Base-by-base conservation (phyloP, 192 early-diverging fungal species). In the Coemansia sp. region DNA sequence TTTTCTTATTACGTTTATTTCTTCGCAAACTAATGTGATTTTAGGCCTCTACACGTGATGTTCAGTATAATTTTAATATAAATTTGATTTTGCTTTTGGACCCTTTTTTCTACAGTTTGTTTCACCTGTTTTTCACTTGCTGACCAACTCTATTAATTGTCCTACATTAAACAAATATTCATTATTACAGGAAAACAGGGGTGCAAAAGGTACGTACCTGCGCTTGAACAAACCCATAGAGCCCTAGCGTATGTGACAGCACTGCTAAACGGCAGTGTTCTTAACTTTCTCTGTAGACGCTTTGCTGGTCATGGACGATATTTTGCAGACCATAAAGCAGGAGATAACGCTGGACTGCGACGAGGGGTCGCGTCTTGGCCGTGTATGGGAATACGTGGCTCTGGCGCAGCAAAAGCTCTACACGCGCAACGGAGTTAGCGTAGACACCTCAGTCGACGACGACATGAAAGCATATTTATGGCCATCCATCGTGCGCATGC, bases 311-410 rank as follows among this genome's bases (percentile, higher is more conserved):
- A 81, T 81, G 78, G 78, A 81, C 57, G 67, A 59, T 9, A 66
- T 75, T 10, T 25, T 71, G 5, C 73, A 69, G 27, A 67, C 64
- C 1, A 17, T 81, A 38, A 65, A 64, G 49, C 62, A 55, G 12
- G 78, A 81, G 58, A 61, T 81, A 8, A 55, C 73, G 27, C 58
- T 81, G n/a, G 78, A 81, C 39, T 61, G 78, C 62, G 48, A 50
- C 9, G 35, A 67, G 51, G 78, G 78, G 7, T 49, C 78, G 12
- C 54, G 37, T 5, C 73, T 81, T 3, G 58, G 60, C 45, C 23
- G 29, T 22, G 37, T 75, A 23, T 81, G 78, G 78, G 16, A n/a
- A 4, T 81, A 72, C 41, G 73, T 67, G 8, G 67, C 59, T 31
- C 26, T 65, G 10, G 78, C 69, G 10, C 78, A 75, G 56, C 59